Conservation (phyloP, 192 early-diverging fungal genomes). For the Backusella liffmaniae region DNA sequence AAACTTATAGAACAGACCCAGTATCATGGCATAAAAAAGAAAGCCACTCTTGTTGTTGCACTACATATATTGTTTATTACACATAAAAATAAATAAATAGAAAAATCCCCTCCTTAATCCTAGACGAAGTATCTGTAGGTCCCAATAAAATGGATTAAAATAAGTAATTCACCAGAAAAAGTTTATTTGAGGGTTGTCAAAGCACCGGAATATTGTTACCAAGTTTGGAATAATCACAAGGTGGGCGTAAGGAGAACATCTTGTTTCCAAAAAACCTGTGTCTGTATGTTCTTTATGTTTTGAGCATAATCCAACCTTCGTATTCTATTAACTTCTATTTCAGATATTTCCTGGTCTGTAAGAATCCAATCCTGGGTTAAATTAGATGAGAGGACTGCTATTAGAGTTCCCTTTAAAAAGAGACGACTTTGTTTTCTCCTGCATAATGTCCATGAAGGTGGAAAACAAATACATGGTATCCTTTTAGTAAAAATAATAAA, state of each 20-base stretch:
- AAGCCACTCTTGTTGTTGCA: not conserved
- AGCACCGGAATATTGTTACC: constrained; percentile 6
- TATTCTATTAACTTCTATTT: not conserved
- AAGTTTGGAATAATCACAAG: constrained; percentile 5
- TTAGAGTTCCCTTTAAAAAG: not conserved
- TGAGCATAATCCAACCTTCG: not conserved
- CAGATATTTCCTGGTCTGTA: not conserved
- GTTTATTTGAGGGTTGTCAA: constrained; percentile 10
- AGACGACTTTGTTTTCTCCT: constrained; percentile 1
- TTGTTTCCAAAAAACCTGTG: constrained; percentile 8
- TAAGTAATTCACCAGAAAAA: not conserved
- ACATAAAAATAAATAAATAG: not conserved
- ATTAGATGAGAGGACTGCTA: not conserved
- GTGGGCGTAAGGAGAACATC: not conserved
- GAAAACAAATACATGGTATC: not conserved
- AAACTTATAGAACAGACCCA: not conserved
- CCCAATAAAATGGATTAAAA: not conserved
- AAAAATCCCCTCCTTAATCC: not conserved
- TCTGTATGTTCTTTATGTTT: constrained; percentile 9
- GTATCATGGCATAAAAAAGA: not conserved
- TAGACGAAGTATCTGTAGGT: not conserved
- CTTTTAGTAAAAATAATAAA: not conserved
- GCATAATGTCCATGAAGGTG: not conserved
- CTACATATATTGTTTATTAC: not conserved
- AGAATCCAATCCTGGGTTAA: not conserved